Evolutionary conservation across 805 yeast genomes (phyloP), one percentile per base, ranked within the genome.

Genomic region (Tetrapisispora arboricola): DNA sequence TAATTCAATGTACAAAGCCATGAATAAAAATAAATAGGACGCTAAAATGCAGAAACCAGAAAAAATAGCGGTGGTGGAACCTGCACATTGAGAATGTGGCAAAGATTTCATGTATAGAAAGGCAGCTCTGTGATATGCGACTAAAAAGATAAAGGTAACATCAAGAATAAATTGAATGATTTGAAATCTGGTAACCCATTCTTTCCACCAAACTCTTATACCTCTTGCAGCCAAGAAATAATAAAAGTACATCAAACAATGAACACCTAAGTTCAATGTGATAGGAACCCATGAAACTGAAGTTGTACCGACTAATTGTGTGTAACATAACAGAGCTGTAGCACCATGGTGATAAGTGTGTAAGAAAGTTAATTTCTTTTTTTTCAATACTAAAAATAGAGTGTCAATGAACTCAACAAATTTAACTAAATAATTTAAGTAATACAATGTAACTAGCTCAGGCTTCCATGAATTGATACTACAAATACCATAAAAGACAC

Each of bases 291-390:
- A 90, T 47, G 86, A 84, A 46, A 90, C 92, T 2, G 96, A 71
- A 33, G 97, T 90, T 48, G 71, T 69, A 44, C 98, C 98, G 37
- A 81, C 76, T 56, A 90, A 74, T 68, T 90, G 97, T 36, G 94
- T 84, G 76, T 78, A 90, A 66, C 97, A 90, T 49, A 90, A 71
- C 48, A 90, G 68, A 10, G 96, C 97, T 38, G 98, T 90, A 45
- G 97, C 96, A 49, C 98, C 98, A 59, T 90, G 97, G 66, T 90
- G 98, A 67, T 87, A 90, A 41, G 95, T 86, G 66, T 90, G 98
- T 61, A 90, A 72, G 60, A 90, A 92, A 47, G 92, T 81, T 64
- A 90, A 71, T 57, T 85, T 87, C 68, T 92, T 92, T 71, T 84
- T 81, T 67, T 86, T 85, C 60, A 90, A 72, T 36, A 92, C 96